Percentiles rank a stretch among this genome's conserved stretches.
phyloP scores from a whole-genome alignment of 2,329 filamentous ascomycete genomes.

The Stromatinia cepivora region DNA sequence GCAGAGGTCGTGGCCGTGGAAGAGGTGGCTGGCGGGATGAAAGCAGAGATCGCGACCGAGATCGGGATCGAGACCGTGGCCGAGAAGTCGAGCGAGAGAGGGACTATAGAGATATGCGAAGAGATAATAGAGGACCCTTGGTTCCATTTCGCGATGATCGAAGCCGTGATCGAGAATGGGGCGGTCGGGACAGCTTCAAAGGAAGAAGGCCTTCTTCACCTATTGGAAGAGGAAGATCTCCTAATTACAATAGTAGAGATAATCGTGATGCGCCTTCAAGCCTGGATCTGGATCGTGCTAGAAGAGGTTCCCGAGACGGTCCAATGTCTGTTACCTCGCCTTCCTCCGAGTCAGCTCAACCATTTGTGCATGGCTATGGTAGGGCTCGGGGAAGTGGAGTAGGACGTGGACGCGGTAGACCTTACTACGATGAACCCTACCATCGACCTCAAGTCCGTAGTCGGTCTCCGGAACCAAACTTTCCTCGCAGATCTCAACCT shows the following conservation, averaged over 20 bases:
- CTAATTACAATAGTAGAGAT: constrained; percentile 59
- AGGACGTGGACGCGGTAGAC: constrained; percentile 50
- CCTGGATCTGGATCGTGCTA: constrained; percentile 65
- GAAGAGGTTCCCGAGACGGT: constrained; percentile 70
- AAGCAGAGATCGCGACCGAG: constrained; percentile 60
- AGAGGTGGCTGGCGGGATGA: constrained; percentile 50
- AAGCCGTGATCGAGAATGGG: constrained; percentile 31
- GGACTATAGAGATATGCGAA: constrained; percentile 47
- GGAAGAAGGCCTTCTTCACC: constrained; percentile 64
- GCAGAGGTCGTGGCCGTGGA: constrained; percentile 48
- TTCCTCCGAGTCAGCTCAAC: constrained; percentile 60
- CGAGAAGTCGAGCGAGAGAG: constrained; percentile 51
- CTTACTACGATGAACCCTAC: constrained; percentile 59
- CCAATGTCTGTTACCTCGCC: constrained; percentile 71
- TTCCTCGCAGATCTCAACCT: constrained; percentile 43
- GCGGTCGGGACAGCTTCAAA: constrained; percentile 46
- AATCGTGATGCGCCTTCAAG: constrained; percentile 56
- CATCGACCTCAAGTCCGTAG: constrained; percentile 41
- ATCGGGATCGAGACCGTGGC: constrained; percentile 59
- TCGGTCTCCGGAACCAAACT: constrained; percentile 38
- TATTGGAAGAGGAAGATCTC: constrained; percentile 60
- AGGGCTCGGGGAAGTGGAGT: constrained; percentile 52
- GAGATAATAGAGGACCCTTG: constrained; percentile 19
- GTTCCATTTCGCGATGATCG: constrained; percentile 22
- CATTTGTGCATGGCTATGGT: constrained; percentile 46